Conservation (phyloP, 352 stramenopile species). For the Aphanomyces euteiches region DNA sequence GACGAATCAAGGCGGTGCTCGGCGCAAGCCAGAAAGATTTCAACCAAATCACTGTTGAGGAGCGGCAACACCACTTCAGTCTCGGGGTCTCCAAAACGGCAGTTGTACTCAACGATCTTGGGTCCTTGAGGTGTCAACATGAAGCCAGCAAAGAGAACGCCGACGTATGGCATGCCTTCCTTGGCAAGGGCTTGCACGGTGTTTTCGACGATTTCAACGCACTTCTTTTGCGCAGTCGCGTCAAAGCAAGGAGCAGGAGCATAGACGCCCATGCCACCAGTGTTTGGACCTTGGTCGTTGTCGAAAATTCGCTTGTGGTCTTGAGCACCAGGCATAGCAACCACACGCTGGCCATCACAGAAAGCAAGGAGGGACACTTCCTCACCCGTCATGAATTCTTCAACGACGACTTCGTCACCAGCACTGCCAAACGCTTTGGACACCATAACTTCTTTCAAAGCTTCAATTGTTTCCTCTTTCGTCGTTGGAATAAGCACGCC, state of each 20-base stretch:
- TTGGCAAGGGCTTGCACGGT: slow-evolving; percentile 82
- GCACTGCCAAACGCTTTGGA: slow-evolving; percentile 94
- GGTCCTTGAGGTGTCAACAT: slow-evolving; percentile 91
- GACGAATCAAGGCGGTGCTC: slow-evolving; percentile 86
- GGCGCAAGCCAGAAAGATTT: slow-evolving; percentile 96
- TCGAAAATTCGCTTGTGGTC: slow-evolving; percentile 99
- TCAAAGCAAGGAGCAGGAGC: slow-evolving; percentile 95
- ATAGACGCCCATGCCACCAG: slow-evolving; percentile 99
- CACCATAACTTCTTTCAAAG: slow-evolving; percentile 96
- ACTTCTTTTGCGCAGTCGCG: slow-evolving; percentile 87
- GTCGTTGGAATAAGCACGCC: slow-evolving; percentile 95
- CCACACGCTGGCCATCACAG: slow-evolving; percentile 93
- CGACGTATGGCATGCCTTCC: slow-evolving; percentile 97
- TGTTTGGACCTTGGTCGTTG: slow-evolving; percentile 97
- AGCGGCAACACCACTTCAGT: slow-evolving; percentile 98
- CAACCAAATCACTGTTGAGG: slow-evolving; percentile 96
- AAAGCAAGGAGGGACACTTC: slow-evolving; percentile 98
- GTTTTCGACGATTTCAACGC: slow-evolving; percentile 80
- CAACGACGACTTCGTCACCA: slow-evolving; percentile 96
- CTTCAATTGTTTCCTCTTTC: slow-evolving; percentile 89
- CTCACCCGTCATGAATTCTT: slow-evolving; percentile 97
- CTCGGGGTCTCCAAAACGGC: slow-evolving; percentile 98
- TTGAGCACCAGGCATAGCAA: slow-evolving; percentile 96
- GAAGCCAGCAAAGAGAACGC: slow-evolving; percentile 98
- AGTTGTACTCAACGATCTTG: slow-evolving; percentile 99